Evolutionary conservation across 768 basidiomycete species (phyloP).

Genomic region (Xanthoconium stramineum): DNA sequence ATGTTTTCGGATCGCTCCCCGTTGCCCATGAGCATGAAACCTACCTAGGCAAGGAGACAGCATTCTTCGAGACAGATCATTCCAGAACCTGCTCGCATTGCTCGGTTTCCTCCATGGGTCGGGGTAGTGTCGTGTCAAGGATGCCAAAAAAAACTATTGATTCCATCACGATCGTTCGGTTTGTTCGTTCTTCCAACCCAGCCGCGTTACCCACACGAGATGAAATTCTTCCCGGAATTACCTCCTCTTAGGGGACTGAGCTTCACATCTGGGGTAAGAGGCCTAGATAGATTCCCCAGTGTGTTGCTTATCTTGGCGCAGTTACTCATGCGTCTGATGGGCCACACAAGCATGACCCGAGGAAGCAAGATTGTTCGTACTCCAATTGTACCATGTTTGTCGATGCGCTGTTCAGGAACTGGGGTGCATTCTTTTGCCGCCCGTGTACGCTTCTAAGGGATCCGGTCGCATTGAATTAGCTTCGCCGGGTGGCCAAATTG

Average conservation of each 20-base stretch:
- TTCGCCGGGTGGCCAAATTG: neutral
- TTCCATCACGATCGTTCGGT: neutral
- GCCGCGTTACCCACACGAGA: constrained; percentile 2
- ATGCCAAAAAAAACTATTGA: neutral
- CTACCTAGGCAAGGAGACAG: neutral
- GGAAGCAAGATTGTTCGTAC: constrained; percentile 11
- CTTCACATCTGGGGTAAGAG: constrained; percentile 17
- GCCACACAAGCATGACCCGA: constrained; percentile 7
- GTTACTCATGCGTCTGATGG: constrained; percentile 8
- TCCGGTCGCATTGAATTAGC: constrained; percentile 7
- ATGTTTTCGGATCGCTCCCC: constrained; percentile 6
- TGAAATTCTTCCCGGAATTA: constrained; percentile 2
- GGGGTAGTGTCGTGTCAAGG: constrained; percentile 1
- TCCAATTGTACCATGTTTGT: constrained; percentile 14
- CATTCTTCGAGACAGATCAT: neutral
- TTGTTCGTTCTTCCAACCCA: neutral
- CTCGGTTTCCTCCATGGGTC: neutral
- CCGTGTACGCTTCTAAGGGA: neutral
- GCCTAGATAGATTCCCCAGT: neutral
- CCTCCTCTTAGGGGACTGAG: constrained; percentile 7
- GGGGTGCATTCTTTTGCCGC: constrained; percentile 23
- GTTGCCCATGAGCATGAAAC: neutral
- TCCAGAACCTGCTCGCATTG: neutral
- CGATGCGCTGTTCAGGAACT: constrained; percentile 24
- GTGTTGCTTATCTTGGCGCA: constrained; percentile 16